Base-by-base conservation (phyloP, 768 basidiomycete genomes). In the Punctularia strigosozonata region DNA sequence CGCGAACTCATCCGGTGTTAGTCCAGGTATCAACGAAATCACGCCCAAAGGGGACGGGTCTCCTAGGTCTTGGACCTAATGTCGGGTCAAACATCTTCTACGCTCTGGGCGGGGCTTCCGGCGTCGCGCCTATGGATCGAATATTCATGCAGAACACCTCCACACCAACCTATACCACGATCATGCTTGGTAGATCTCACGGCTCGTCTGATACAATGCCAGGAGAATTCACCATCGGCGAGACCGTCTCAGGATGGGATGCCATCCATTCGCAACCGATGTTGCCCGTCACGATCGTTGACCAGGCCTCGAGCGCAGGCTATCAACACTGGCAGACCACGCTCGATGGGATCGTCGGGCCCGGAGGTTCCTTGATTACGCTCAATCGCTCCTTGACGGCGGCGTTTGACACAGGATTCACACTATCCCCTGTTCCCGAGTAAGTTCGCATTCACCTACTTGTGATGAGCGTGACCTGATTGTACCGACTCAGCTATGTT, bases 321-420 rank as follows among this genome's bases (percentile, higher is more conserved):
- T n/a, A 48, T 18, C 55, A 57, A 40, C 60, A 61, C 42, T 62
- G 59, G 57, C 53, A 56, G 44, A 50, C 48, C 5, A 43, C 52
- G 28, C 21, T 57, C 36, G 58, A 58, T 39, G 55, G 54, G 7
- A 56, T 60, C 32, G 47, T 59, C n/a, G 60, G 60, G 5, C 60
- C 60, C 12, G 59, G 60, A 28, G 58, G 55, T 3, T 31, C 52
- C 24, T 42, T 50, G 5, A 49, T 61, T 15, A 46, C 43, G 5
- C 38, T 52, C 17, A 40, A 45, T 10, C 51, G 50, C 4, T 24
- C 32, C 6, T 49, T 52, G 13, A 35, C 41, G 36, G 36, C 39
- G 25, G n/a, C n/a, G n/a, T 54, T 59, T 22, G 51, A 57, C 36
- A 45, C 52, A 21, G 53, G 58, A 3, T 60, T 52, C 45, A 53